Evolutionary conservation across 1,284 basidiomycete genomes (phyloP), one percentile per base, ranked within the genome.

Genomic region (Ceratobasidium sp.): DNA sequence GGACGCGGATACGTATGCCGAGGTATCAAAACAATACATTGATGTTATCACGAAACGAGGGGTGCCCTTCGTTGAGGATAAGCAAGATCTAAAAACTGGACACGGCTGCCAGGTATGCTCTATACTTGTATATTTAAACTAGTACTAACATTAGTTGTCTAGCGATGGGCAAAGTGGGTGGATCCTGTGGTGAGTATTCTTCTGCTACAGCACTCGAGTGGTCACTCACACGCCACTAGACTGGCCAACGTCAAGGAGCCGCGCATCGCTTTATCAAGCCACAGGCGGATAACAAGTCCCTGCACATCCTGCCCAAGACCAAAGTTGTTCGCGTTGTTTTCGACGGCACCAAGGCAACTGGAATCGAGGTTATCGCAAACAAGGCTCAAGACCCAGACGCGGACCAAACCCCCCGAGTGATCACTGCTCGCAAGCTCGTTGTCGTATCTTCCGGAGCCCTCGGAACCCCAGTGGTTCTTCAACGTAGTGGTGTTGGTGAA

Each of bases 401-500:
- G 2, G 65, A 68, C 20, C 65, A 68, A 20, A 56, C 65, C 4
- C 53, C 53, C 20, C 65, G 32, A 12, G 32, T 32, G 22, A 68
- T 68, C 53, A 55, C 10, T 5, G 65, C 65, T 49, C 65, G 65
- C 42, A 68, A 68, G n/a, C 53, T 68, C 7, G 58, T 70, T 6
- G 57, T 70, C 1, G 53, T 70, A 13, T 62, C 69, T 5, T 38
- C 58, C 20, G 69, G 69, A 12, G 56, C 69, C 0, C 32, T 70
- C 7, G 72, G 85, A 2, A 85, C 85, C 0, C 84, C 86, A 1
- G 74, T 79, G 1, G 84, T 87, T 53, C 77, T 87, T 17, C 85
- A 86, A 73, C 79, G 84, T 55, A 85, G 84, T 0, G 84, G 84
- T 3, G 81, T 86, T 45, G 85, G 85, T 0, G 74, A 78, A 0